Conservation (phyloP, 2,329 filamentous ascomycete genomes). For the Akanthomyces dipterigenus region DNA sequence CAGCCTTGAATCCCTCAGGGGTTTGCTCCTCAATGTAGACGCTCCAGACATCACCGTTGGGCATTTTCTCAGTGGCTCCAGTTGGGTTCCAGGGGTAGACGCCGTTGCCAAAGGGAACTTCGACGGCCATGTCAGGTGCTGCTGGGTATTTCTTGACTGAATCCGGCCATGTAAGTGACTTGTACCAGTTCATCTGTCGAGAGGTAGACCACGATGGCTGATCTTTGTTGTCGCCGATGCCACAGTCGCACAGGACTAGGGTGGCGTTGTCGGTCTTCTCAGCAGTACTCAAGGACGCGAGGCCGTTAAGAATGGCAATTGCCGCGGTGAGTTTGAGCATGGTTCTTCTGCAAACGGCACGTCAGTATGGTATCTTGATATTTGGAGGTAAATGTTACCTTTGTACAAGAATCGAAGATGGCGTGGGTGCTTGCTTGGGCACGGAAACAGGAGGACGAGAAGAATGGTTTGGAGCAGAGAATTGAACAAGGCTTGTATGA, state of each 20-base stretch:
- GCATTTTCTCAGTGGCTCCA: constrained; percentile 31
- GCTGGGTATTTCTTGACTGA: constrained; percentile 28
- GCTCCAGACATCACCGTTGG: constrained; percentile 34
- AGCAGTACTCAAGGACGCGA: constrained; percentile 14
- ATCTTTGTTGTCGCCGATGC: constrained; percentile 34
- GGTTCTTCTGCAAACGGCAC: background rate
- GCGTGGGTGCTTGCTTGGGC: background rate
- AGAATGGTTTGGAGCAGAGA: background rate
- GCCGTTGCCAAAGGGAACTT: constrained; percentile 32
- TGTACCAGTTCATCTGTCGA: constrained; percentile 38
- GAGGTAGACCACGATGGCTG: constrained; percentile 36
- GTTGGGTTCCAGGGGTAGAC: constrained; percentile 32
- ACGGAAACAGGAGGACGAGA: background rate
- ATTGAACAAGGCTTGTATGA: background rate
- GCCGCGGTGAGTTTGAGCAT: constrained; percentile 17
- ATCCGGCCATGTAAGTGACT: constrained; percentile 30
- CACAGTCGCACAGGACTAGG: constrained; percentile 35
- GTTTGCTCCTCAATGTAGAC: constrained; percentile 35
- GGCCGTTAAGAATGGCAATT: constrained; percentile 6
- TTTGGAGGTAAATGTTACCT: background rate
- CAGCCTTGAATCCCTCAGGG: constrained; percentile 33
- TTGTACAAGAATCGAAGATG: background rate
- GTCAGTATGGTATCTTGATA: background rate
- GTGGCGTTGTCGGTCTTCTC: constrained; percentile 28
- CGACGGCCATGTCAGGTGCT: constrained; percentile 31